A percentile compares a stretch with the other conserved stretches of the same genome.
phyloP scores from a whole-genome alignment of 176 grass and related monocot species.

The Carex scoparia region DNA sequence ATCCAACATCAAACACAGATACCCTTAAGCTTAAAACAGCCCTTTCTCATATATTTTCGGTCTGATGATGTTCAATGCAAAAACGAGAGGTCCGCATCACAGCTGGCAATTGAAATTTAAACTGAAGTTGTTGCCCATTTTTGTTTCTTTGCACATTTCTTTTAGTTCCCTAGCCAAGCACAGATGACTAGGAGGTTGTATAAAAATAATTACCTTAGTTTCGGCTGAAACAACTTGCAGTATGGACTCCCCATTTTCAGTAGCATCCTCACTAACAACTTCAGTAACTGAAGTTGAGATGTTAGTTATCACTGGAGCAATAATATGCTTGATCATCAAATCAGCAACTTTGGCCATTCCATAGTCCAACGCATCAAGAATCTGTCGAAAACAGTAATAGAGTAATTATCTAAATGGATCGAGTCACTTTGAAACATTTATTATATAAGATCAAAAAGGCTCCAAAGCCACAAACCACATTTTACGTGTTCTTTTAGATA shows the following conservation, averaged over 20 bases:
- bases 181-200: neutral
- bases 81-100: neutral
- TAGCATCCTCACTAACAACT: conserved; percentile 32
- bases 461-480: neutral
- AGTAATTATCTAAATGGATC: conserved; percentile 18
- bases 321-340: conserved; percentile 60
- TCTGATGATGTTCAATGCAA: neutral
- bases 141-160: neutral
- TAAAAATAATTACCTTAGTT: conserved; percentile 42
- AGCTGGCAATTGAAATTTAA: neutral
- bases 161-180: neutral
- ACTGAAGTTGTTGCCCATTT: neutral
- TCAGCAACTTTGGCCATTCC: conserved; percentile 81
- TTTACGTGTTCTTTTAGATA: neutral
- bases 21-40: neutral
- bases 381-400: conserved; percentile 36
- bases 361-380: conserved; percentile 67
- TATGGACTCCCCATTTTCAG: conserved; percentile 28
- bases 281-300: conserved; percentile 48
- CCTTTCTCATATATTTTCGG: neutral
- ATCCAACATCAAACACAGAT: neutral
- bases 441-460: neutral
- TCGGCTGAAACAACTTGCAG: conserved; percentile 48
- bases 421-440: neutral
- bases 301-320: conserved; percentile 59